Evolutionary conservation across 129 eudicot species (phyloP).

Genomic region (Silybum marianum): DNA sequence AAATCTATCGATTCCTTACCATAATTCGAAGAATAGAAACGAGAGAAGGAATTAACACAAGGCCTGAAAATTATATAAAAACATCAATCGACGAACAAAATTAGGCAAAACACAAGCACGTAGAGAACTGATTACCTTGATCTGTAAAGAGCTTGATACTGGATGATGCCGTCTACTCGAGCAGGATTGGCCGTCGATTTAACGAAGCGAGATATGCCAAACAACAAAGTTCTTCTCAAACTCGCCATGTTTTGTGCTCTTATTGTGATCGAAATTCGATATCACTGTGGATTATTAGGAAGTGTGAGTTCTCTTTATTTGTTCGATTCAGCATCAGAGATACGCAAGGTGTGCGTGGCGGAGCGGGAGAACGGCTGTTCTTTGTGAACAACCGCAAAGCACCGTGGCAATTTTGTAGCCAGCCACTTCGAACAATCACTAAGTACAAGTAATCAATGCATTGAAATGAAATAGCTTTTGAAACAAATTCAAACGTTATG

Average conservation of each 20-base stretch:
- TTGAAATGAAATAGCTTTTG: too few relatives aligned
- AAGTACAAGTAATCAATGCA: slow-evolving; percentile 21
- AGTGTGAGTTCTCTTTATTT: not conserved
- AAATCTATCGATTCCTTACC: slow-evolving; percentile 35
- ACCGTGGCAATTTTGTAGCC: slow-evolving; percentile 41
- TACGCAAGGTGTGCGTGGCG: slow-evolving; percentile 19
- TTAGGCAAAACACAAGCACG: not conserved
- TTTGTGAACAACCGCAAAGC: slow-evolving; percentile 9
- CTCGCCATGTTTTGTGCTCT: slow-evolving; percentile 45
- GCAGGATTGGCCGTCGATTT: slow-evolving; percentile 29
- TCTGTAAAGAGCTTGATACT: slow-evolving; percentile 39
- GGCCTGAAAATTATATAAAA: slow-evolving; percentile 39
- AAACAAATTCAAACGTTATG: too few relatives aligned
- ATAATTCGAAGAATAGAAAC: slow-evolving; percentile 41
- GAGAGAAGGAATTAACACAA: slow-evolving; percentile 32
- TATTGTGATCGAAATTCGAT: slow-evolving; percentile 4
- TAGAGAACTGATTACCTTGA: not conserved
- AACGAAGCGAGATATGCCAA: slow-evolving; percentile 50
- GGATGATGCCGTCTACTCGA: slow-evolving; percentile 7
- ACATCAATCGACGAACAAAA: slow-evolving; percentile 15
- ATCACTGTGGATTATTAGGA: not conserved
- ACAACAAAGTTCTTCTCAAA: slow-evolving; percentile 56
- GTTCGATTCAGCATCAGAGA: slow-evolving; percentile 15
- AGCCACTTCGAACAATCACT: not conserved
- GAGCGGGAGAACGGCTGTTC: slow-evolving; percentile 14